Evolutionary conservation across 257 asterid genomes (phyloP).

Genomic region (Nicotiana benthamiana): DNA sequence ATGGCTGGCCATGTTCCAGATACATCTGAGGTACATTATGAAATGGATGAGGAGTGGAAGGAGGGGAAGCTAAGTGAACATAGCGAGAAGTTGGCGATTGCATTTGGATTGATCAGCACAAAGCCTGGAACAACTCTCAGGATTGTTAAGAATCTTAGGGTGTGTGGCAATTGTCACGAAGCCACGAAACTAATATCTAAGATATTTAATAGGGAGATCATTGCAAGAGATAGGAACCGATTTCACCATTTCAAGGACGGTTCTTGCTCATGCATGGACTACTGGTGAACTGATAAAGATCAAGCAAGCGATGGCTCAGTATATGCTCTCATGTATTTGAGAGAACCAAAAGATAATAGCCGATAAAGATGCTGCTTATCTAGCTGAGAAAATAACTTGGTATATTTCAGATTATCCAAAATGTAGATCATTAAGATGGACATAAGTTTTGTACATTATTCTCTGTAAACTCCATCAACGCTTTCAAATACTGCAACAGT

Average conservation of each 20-base stretch:
- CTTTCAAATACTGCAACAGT: background rate
- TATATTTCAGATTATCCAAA: background rate
- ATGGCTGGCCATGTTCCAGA: conserved; percentile 20
- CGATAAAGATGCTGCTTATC: background rate
- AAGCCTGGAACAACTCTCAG: conserved; percentile 16
- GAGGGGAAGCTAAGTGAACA: no score
- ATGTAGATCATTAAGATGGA: background rate
- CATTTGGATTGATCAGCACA: conserved; percentile 23
- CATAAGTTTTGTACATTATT: background rate
- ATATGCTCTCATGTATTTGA: background rate
- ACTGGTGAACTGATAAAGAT: conserved; percentile 16
- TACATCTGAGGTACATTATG: conserved; percentile 14
- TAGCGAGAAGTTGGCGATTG: conserved; percentile 18
- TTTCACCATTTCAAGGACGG: conserved; percentile 32
- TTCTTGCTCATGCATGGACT: conserved; percentile 27
- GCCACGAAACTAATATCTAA: conserved; percentile 24
- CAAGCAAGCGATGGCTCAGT: background rate
- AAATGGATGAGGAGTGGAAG: background rate
- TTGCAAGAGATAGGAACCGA: conserved; percentile 27
- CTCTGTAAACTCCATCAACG: background rate
- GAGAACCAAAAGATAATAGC: background rate
- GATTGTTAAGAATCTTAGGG: conserved; percentile 25
- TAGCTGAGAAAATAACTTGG: background rate
- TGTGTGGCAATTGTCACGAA: conserved; percentile 22
- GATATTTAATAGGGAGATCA: conserved; percentile 22